Conservation (phyloP, 2,329 filamentous ascomycete genomes). For the Plenodomus lindquistii region DNA sequence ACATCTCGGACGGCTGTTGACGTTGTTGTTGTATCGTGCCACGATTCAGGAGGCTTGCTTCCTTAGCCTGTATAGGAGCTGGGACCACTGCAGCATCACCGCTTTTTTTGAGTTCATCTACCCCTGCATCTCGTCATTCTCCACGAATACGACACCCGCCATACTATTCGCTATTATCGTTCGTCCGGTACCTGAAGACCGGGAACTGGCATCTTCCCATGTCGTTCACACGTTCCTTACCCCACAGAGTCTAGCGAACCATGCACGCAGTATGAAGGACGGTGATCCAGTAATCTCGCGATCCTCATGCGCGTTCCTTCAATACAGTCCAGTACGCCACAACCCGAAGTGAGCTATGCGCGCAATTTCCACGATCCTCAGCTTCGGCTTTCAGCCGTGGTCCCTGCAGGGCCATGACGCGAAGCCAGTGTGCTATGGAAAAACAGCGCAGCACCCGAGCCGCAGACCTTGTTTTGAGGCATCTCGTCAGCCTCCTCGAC, state of each 20-base stretch:
- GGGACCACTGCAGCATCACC: slow-evolving; percentile 13
- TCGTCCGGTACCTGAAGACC: slow-evolving; percentile 6
- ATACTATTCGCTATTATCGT: slow-evolving; percentile 17
- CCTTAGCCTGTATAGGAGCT: slow-evolving; percentile 2
- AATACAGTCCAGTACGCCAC: slow-evolving; percentile 16
- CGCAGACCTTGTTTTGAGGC: slow-evolving; percentile 8
- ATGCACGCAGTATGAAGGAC: not conserved
- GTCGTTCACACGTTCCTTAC: not conserved
- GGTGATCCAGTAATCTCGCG: not conserved
- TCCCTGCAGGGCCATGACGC: slow-evolving; percentile 22
- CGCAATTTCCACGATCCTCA: slow-evolving; percentile 19
- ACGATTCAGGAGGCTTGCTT: slow-evolving; percentile 12
- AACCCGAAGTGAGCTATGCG: slow-evolving; percentile 8
- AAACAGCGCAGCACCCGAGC: slow-evolving; percentile 20
- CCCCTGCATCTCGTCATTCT: slow-evolving; percentile 15
- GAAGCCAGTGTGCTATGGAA: slow-evolving; percentile 10
- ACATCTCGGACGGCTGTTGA: slow-evolving; percentile 11
- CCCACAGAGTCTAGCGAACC: not conserved
- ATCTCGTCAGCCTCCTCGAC: slow-evolving; percentile 11
- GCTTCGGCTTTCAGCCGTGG: slow-evolving; percentile 11
- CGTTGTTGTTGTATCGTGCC: slow-evolving; percentile 16
- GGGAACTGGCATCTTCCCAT: slow-evolving; percentile 12
- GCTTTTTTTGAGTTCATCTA: slow-evolving; percentile 1
- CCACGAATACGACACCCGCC: slow-evolving; percentile 14
- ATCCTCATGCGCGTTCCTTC: slow-evolving; percentile 4